phyloP scores from a whole-genome alignment of 1,284 basidiomycete genomes.

The Vanrija sp. region DNA sequence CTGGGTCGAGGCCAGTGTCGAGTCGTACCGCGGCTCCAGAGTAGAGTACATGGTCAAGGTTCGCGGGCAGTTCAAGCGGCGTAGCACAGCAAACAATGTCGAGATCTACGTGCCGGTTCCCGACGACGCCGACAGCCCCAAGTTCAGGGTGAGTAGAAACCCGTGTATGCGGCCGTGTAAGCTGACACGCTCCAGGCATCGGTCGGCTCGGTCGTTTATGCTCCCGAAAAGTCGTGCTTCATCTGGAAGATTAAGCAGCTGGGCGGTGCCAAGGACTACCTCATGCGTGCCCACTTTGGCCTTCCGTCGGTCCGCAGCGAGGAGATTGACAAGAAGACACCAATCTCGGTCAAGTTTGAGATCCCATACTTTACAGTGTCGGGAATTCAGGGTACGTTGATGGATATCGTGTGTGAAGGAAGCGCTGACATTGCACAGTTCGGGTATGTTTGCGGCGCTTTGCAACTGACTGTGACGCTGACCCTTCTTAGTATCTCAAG shows the following conservation, averaged over 20 bases:
- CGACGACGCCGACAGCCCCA: constrained; percentile 96
- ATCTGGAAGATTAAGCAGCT: constrained; percentile 98
- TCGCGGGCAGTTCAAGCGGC: constrained; percentile 95
- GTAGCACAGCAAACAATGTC: constrained; percentile 96
- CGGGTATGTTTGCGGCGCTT: no score
- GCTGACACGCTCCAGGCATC: constrained; percentile 59
- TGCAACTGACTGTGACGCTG: neutral
- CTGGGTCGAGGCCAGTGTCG: constrained; percentile 96
- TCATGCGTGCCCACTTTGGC: constrained; percentile 95
- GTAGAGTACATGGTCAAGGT: constrained; percentile 99
- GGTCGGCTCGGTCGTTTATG: constrained; percentile 88
- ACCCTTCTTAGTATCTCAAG: constrained; percentile 80
- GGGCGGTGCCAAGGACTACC: constrained; percentile 85
- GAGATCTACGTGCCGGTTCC: constrained; percentile 98
- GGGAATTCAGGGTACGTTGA: constrained; percentile 65
- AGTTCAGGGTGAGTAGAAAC: constrained; percentile 59
- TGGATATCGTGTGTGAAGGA: neutral
- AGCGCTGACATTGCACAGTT: no score
- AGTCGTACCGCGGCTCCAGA: constrained; percentile 86
- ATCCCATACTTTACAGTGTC: constrained; percentile 98
- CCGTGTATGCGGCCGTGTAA: neutral
- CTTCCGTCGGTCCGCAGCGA: constrained; percentile 81
- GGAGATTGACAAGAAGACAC: constrained; percentile 83
- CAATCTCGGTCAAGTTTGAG: constrained; percentile 95
- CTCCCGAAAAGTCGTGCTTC: constrained; percentile 91